Percentiles rank a stretch among this genome's conserved stretches.
phyloP scores from a whole-genome alignment of 768 basidiomycete species.

The Gautieria morchelliformis region DNA sequence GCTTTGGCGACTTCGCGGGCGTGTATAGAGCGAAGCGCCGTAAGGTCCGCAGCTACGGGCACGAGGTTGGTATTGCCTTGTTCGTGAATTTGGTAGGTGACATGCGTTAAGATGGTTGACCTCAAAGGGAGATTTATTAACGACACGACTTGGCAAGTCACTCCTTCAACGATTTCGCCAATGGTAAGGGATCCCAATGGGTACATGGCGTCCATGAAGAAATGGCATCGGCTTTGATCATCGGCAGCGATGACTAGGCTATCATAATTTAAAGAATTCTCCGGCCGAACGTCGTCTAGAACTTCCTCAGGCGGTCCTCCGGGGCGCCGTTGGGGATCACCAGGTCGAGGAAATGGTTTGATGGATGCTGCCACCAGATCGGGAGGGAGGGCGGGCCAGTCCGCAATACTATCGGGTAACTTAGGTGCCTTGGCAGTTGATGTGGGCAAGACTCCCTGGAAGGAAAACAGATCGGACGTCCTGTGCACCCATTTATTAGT shows the following conservation, averaged over 20 bases:
- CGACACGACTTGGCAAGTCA: conserved; percentile 17
- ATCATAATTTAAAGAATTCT: conserved; percentile 28
- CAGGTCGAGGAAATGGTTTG: conserved; percentile 29
- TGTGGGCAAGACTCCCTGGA: conserved; percentile 58
- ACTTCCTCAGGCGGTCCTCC: conserved; percentile 18
- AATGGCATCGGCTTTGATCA: conserved; percentile 45
- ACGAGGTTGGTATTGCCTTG: conserved; percentile 22
- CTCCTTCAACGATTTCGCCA: conserved; percentile 13
- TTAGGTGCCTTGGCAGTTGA: conserved; percentile 29
- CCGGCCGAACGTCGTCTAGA: conserved; percentile 39
- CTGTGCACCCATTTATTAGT: conserved; percentile 26
- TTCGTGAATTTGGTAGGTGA: conserved; percentile 19
- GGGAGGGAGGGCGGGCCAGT: conserved; percentile 59
- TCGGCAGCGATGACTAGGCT: conserved; percentile 60
- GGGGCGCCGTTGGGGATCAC: conserved; percentile 19
- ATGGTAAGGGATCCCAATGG: conserved; percentile 48
- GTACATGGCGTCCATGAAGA: conserved; percentile 70
- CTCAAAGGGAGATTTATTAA: conserved; percentile 38
- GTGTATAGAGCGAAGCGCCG: conserved; percentile 46
- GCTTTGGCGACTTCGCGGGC: conserved; percentile 61
- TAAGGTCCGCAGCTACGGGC: conserved; percentile 42
- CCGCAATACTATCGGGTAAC: conserved; percentile 49
- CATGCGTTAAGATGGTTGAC: conserved; percentile 42
- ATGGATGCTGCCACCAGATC: conserved; percentile 56
- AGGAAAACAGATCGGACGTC: conserved; percentile 72